Conservation (phyloP, 176 grass and related monocot species). For the Zoysia pacifica region DNA sequence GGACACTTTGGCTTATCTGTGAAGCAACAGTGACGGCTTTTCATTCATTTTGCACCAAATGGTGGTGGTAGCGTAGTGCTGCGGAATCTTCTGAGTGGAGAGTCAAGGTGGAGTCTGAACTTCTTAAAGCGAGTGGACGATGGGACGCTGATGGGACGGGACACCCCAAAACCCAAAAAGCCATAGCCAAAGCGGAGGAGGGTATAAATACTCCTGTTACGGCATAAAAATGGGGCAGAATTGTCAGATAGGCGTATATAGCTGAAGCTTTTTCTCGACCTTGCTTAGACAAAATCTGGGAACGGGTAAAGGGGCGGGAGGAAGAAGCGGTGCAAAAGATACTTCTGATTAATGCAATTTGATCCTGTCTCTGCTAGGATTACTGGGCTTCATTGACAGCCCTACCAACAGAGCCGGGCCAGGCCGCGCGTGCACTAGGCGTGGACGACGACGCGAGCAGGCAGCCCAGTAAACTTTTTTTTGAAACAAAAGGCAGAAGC, state of each 20-base stretch:
- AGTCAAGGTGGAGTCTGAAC: constrained; percentile 45
- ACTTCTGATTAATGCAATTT: constrained; percentile 24
- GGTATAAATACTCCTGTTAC: constrained; percentile 42
- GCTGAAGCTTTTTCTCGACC: neutral
- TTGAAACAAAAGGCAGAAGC: no score
- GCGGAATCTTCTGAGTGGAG: constrained; percentile 64
- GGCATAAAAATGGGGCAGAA: constrained; percentile 33
- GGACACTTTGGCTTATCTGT: constrained; percentile 39
- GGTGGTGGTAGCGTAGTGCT: constrained; percentile 23
- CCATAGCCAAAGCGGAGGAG: constrained; percentile 17
- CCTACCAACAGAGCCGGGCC: no score
- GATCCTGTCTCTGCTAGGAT: constrained; percentile 35
- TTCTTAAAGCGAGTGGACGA: neutral
- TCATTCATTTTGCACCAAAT: neutral
- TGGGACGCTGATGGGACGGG: constrained; percentile 48
- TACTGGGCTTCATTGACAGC: constrained; percentile 23
- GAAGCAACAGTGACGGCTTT: constrained; percentile 53
- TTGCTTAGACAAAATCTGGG: constrained; percentile 22
- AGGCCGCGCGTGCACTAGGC: no score
- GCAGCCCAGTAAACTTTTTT: no score
- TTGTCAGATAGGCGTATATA: neutral
- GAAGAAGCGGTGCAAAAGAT: neutral
- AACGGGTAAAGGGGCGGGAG: neutral
- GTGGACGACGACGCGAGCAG: no score
- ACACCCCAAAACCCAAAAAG: constrained; percentile 22